Percentiles rank a stretch among this genome's conserved stretches.
These are phyloP conservation scores for Apophysomyces sp. DNA, from an alignment of 371 early-diverging fungal genomes.

Conservation along the genomic window DNA sequence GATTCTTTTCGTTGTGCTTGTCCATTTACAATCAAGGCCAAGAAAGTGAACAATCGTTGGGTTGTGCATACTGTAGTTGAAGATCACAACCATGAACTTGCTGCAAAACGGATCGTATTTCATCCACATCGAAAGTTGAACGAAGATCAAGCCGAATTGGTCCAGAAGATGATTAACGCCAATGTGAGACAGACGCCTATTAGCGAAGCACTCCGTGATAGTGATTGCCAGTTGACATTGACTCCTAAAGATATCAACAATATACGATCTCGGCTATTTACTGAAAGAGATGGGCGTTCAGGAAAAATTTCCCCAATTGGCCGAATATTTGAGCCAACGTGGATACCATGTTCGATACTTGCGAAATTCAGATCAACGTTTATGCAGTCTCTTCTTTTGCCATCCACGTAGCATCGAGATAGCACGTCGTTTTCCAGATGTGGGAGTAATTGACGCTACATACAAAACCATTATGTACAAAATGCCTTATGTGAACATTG, in stretches of 20 bases:
- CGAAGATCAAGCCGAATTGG: neutral
- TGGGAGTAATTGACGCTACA: neutral
- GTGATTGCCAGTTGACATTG: neutral
- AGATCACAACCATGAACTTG: neutral
- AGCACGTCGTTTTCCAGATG: neutral
- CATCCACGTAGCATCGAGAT: neutral
- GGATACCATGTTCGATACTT: neutral
- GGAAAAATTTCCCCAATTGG: neutral
- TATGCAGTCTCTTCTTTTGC: neutral
- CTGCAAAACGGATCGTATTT: neutral
- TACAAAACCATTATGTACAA: conserved; percentile 1
- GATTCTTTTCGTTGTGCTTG: neutral
- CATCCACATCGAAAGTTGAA: neutral
- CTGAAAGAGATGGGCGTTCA: neutral
- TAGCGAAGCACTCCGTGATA: neutral
- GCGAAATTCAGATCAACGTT: neutral
- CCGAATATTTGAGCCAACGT: neutral
- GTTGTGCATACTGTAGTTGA: neutral
- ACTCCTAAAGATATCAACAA: neutral
- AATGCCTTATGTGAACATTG: neutral
- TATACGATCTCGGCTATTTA: neutral
- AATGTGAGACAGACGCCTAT: neutral
- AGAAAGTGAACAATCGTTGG: neutral
- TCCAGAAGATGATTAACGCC: neutral
- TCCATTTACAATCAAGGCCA: neutral